Base-by-base conservation (phyloP, 495 filamentous ascomycete species). In the Eremomyces bilateralis region DNA sequence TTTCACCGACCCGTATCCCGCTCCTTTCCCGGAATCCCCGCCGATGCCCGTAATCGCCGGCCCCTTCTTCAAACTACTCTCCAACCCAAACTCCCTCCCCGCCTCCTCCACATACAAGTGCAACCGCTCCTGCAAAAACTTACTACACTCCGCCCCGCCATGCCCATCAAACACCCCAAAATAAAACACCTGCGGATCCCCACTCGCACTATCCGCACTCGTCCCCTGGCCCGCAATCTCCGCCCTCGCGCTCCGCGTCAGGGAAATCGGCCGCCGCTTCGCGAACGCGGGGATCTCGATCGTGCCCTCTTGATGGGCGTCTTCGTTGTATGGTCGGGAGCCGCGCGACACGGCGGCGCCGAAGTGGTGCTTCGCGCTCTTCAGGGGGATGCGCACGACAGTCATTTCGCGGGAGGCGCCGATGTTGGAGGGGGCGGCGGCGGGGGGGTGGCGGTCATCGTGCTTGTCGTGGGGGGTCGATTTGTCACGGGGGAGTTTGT, bases 161-260 rank as follows among this genome's bases (percentile, higher is more conserved):
- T 97, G 88, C 15, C 88, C 88, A 58, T 97, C 88, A 47, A 95
- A 97, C 0, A 95, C 73, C 2, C 68, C 81, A 56, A 91, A 97
- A 52, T 95, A 97, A 54, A 97, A 97, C 4, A 94, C 76, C 48
- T 93, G 83, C 4, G 83, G 83, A 51, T 93, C 83, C 4, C 82
- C 83, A 42, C 69, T 77, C 3, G 77, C 67, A 31, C 70, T 74
- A 36, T 79, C 71, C 13, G 80, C 79, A 19, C 59, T 61, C 18
- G 65, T 74, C 5, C 61, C 63, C 45, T 70, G 66, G 8, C 62
- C 68, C 17, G 29, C 39, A n/a, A 41, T 43, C 31, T 29, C 39
- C 8, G 47, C 41, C 15, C 33, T 33, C 20, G 37, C 43, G 46
- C 3, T 54, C 38, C 53, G 40, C 0, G 61, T 80, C 27, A 90